phyloP scores from a whole-genome alignment of 352 stramenopile genomes.

The Paralagenidium karlingii region DNA sequence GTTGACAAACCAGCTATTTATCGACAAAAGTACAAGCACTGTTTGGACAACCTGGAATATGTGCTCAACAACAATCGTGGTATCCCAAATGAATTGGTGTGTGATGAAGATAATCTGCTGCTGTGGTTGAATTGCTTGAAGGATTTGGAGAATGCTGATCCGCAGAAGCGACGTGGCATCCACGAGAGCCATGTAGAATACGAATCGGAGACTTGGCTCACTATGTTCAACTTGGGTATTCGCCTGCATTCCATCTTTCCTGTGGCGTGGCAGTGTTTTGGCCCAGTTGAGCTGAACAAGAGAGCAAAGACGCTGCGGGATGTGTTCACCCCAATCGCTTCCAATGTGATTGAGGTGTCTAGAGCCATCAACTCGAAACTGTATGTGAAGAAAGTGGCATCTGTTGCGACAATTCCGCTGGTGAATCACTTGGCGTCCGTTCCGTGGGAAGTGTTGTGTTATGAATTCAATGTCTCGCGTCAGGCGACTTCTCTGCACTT shows the following conservation, averaged over 20 bases:
- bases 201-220: constrained; percentile 79
- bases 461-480: constrained; percentile 51
- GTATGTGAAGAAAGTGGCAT: constrained; percentile 23
- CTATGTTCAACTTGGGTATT: constrained; percentile 84
- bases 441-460: constrained; percentile 21
- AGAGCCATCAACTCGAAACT: not conserved
- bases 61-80: constrained; percentile 70
- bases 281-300: constrained; percentile 16
- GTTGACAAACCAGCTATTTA: constrained; percentile 69
- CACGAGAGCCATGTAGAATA: constrained; percentile 78
- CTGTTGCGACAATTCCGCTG: no score
- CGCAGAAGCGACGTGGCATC: constrained; percentile 52
- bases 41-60: constrained; percentile 79
- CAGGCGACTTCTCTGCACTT: constrained; percentile 65
- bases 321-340: constrained; percentile 34
- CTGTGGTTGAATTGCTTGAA: constrained; percentile 56
- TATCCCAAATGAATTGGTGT: constrained; percentile 68
- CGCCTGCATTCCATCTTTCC: constrained; percentile 76
- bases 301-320: constrained; percentile 16
- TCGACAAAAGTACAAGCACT: no score
- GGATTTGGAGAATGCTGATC: constrained; percentile 46
- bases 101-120: constrained; percentile 44
- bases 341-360: constrained; percentile 12
- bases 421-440: not conserved
- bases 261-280: constrained; percentile 62